Evolutionary conservation across 176 grass and related monocot species (phyloP).

Genomic region (Ampelocalamus luodianensis): DNA sequence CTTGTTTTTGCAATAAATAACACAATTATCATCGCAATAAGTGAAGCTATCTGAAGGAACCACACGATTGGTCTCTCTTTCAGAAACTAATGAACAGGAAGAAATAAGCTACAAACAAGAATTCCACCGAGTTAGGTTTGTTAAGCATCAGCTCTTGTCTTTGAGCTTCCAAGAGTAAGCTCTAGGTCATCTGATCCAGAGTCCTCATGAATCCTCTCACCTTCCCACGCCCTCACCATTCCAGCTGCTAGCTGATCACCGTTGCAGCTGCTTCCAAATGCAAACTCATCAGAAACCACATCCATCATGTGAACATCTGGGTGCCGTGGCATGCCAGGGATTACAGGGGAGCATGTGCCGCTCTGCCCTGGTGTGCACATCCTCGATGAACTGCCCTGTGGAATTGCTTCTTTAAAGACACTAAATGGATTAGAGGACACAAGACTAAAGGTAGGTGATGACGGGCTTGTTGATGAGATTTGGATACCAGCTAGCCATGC

Average conservation of each 20-base stretch:
- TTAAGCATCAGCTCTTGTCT: conserved; percentile 41
- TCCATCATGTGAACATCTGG: conserved; percentile 67
- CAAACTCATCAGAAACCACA: conserved; percentile 68
- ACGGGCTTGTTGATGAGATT: conserved; percentile 63
- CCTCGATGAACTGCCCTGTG: conserved; percentile 41
- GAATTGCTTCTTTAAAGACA: conserved; percentile 58
- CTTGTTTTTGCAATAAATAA: conserved; percentile 45
- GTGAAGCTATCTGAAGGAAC: conserved; percentile 50
- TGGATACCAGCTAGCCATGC: conserved; percentile 85
- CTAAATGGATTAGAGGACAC: conserved; percentile 82
- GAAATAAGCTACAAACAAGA: conserved; percentile 37
- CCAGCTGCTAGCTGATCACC: conserved; percentile 39
- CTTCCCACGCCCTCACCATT: conserved; percentile 84
- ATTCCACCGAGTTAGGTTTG: conserved; percentile 33
- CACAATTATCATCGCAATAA: conserved; percentile 43
- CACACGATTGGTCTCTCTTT: conserved; percentile 46
- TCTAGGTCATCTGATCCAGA: conserved; percentile 82
- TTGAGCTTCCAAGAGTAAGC: conserved; percentile 81
- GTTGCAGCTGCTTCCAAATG: conserved; percentile 73
- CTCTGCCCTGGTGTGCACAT: conserved; percentile 83
- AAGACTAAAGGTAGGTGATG: conserved; percentile 80
- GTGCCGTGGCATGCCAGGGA: conserved; percentile 41
- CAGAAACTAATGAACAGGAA: conserved; percentile 46
- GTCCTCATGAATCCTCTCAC: conserved; percentile 91
- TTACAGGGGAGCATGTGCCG: conserved; percentile 74